A percentile compares a stretch with the other conserved stretches of the same genome.
phyloP scores from a whole-genome alignment of 1,284 basidiomycete genomes.

The Sparassis latifolia region DNA sequence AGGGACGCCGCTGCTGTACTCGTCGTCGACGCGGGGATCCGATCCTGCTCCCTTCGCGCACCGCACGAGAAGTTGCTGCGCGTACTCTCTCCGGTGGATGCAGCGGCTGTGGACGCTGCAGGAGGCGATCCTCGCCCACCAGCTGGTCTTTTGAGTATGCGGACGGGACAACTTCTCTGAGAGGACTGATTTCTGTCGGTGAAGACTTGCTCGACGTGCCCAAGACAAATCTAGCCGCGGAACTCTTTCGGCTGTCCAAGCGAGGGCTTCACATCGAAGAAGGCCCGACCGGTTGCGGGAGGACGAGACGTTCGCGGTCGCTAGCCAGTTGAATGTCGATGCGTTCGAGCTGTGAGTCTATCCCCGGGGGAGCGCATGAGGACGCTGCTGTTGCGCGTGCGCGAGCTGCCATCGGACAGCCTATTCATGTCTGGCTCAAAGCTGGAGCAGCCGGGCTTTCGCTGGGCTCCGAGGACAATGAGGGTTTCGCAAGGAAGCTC shows the following conservation, averaged over 20 bases:
- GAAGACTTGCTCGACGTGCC: not conserved
- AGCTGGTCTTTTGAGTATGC: slow-evolving; percentile 7
- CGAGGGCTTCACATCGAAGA: not conserved
- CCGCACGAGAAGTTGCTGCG: slow-evolving; percentile 5
- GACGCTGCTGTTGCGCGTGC: not conserved
- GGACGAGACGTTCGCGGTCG: slow-evolving; percentile 7
- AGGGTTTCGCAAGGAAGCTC: not conserved
- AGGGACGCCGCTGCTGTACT: slow-evolving; percentile 4
- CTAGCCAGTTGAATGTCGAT: slow-evolving; percentile 4
- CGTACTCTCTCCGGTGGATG: slow-evolving; percentile 9
- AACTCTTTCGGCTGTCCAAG: slow-evolving; percentile 1
- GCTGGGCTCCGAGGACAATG: slow-evolving; percentile 1
- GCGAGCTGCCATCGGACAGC: not conserved
- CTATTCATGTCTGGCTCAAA: not conserved
- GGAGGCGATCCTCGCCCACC: slow-evolving; percentile 6
- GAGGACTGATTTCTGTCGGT: not conserved
- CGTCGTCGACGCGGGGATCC: slow-evolving; percentile 7
- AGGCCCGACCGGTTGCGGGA: not conserved
- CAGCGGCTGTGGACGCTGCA: slow-evolving; percentile 12
- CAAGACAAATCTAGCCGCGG: not conserved
- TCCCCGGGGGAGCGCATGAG: not conserved
- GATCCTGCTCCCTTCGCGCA: slow-evolving; percentile 1
- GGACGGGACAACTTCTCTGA: not conserved
- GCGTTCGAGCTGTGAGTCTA: slow-evolving; percentile 2
- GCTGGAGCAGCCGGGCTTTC: not conserved